Evolutionary conservation across 768 basidiomycete genomes (phyloP).

Genomic region (Boletus rubroflammeus): DNA sequence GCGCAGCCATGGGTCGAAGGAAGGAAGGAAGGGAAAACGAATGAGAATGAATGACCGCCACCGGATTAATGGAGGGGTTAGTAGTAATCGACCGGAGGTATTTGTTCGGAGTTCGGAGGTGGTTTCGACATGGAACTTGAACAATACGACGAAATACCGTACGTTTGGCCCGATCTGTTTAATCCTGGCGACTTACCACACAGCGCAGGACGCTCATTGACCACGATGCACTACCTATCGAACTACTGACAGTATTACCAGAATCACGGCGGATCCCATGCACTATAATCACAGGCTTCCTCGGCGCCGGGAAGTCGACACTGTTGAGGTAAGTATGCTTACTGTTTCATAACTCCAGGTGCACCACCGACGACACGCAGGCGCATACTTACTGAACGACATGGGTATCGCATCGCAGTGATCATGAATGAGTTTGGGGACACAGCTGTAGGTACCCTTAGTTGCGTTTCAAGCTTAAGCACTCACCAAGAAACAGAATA

Average conservation of each 20-base stretch:
- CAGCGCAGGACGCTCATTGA: slow-evolving; percentile 32
- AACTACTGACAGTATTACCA: not conserved
- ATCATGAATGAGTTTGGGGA: slow-evolving; percentile 99
- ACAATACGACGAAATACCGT: slow-evolving; percentile 62
- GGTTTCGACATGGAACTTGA: slow-evolving; percentile 44
- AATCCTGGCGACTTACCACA: slow-evolving; percentile 10
- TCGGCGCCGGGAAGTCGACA: slow-evolving; percentile 94
- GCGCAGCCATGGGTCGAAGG: slow-evolving; percentile 13
- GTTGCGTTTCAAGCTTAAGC: slow-evolving; percentile 9
- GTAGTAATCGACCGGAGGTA: slow-evolving; percentile 16
- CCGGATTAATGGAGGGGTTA: not conserved
- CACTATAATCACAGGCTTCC: slow-evolving; percentile 92
- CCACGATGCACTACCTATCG: slow-evolving; percentile 1
- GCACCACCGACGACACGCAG: slow-evolving; percentile 32
- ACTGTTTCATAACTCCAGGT: not conserved
- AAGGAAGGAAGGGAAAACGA: not conserved
- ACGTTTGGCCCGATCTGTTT: slow-evolving; percentile 22
- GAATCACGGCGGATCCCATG: slow-evolving; percentile 61
- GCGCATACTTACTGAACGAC: slow-evolving; percentile 86
- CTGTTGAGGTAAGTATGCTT: slow-evolving; percentile 57
- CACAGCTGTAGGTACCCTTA: slow-evolving; percentile 62
- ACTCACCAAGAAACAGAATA: slow-evolving; percentile 54
- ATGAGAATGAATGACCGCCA: not conserved
- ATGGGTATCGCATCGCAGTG: slow-evolving; percentile 95
- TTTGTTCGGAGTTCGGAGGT: slow-evolving; percentile 28